A percentile compares a stretch with the other conserved stretches of the same genome.
These are phyloP conservation scores for Sporothrix variecibatus DNA, from an alignment of 2,329 filamentous ascomycete genomes.

Conservation along the genomic window DNA sequence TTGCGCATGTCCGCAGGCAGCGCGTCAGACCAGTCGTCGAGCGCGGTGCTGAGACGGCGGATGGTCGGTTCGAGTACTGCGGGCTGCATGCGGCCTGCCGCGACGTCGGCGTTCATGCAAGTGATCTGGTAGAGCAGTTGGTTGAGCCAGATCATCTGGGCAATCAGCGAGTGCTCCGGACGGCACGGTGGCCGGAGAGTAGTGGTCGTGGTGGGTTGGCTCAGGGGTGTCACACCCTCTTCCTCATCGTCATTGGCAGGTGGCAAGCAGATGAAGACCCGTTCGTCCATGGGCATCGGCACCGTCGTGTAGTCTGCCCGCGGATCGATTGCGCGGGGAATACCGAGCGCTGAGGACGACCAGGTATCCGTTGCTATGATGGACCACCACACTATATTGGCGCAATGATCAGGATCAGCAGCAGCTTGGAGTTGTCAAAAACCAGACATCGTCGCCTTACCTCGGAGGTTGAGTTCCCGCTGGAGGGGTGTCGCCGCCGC, in stretches of 20 bases:
- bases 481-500: neutral
- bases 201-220: neutral
- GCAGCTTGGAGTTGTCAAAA: neutral
- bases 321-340: neutral
- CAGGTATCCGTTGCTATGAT: slow-evolving; percentile 15
- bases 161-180: slow-evolving; percentile 6
- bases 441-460: neutral
- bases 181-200: neutral
- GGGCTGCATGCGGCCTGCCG: neutral
- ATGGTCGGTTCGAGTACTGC: neutral
- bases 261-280: neutral
- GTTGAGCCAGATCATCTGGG: slow-evolving; percentile 15
- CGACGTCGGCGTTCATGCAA: neutral
- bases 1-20: slow-evolving; percentile 6
- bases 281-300: neutral
- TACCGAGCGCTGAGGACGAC: slow-evolving; percentile 3
- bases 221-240: neutral
- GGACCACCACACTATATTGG: slow-evolving; percentile 10
- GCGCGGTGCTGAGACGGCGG: neutral
- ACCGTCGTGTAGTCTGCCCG: neutral
- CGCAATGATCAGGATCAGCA: neutral
- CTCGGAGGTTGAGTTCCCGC: slow-evolving; percentile 5
- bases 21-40: neutral
- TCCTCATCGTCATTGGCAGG: neutral
- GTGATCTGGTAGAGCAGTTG: neutral